Percentiles rank a stretch among this genome's conserved stretches.
Evolutionary conservation across 768 basidiomycete genomes (phyloP).

Genomic region (Tricholoma furcatifolium): DNA sequence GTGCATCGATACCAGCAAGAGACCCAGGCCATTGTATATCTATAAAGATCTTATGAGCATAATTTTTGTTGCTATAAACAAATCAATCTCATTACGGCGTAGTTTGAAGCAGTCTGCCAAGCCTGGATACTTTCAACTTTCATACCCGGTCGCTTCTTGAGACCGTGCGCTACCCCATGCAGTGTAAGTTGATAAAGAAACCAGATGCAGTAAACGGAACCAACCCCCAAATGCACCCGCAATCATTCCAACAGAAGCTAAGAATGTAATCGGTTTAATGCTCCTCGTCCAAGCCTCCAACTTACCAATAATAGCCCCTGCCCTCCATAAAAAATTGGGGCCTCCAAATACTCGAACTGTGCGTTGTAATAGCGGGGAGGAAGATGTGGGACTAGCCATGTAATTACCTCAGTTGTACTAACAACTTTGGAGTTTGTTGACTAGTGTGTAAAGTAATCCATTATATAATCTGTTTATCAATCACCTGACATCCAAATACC

Average conservation of each 20-base stretch:
- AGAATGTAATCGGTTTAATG: not conserved
- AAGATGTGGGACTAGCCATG: constrained; percentile 23
- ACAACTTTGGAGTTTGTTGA: too few species aligned
- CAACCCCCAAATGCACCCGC: constrained; percentile 64
- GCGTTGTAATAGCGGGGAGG: constrained; percentile 27
- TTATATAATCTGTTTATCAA: constrained; percentile 7
- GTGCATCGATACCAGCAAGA: constrained; percentile 63
- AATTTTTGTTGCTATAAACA: not conserved
- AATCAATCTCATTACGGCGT: constrained; percentile 45
- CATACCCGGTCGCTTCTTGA: constrained; percentile 45
- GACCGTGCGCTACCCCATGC: constrained; percentile 44
- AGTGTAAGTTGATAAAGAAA: not conserved
- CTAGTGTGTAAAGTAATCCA: too few species aligned
- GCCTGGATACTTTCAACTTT: constrained; percentile 52
- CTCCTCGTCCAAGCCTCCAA: not conserved
- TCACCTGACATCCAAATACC: constrained; percentile 6
- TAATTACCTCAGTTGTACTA: not conserved
- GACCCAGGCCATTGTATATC: constrained; percentile 69
- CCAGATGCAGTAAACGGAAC: constrained; percentile 1
- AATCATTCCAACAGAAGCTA: constrained; percentile 49
- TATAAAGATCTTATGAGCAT: constrained; percentile 22
- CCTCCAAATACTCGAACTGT: constrained; percentile 10
- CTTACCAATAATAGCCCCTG: constrained; percentile 42
- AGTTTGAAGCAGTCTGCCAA: constrained; percentile 64
- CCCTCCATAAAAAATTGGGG: constrained; percentile 36